Percentiles rank a stretch among this genome's conserved stretches.
These are phyloP conservation scores for Eleusine coracana DNA, from an alignment of 176 grass and related monocot genomes.

Conservation along the genomic window DNA sequence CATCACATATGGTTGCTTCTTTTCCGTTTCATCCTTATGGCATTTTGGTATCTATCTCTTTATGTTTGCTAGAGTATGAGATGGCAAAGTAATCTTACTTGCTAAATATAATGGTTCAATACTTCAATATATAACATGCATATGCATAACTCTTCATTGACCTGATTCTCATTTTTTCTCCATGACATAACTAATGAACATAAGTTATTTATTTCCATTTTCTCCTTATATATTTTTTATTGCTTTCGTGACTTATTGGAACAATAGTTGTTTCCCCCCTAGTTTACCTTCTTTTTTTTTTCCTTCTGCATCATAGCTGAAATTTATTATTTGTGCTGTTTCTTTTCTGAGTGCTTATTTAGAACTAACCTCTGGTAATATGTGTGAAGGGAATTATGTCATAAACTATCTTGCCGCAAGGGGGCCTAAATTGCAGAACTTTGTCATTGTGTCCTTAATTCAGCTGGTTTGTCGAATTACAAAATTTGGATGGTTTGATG, in stretches of 20 bases:
- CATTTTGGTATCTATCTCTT: conserved; percentile 46
- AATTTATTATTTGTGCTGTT: conserved; percentile 14
- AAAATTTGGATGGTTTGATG: conserved; percentile 99
- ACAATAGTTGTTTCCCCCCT: background rate
- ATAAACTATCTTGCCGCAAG: conserved; percentile 96
- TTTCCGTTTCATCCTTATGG: conserved; percentile 34
- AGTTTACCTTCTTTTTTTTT: background rate
- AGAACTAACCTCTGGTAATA: conserved; percentile 67
- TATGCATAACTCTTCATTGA: conserved; percentile 5
- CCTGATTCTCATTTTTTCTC: conserved; percentile 28
- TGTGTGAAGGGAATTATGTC: conserved; percentile 99
- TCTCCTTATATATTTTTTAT: background rate
- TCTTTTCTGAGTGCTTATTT: conserved; percentile 33
- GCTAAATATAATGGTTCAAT: conserved; percentile 18
- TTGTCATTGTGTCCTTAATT: conserved; percentile 92
- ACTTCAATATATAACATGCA: background rate
- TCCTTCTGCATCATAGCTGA: conserved; percentile 9
- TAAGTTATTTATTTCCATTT: conserved; percentile 14
- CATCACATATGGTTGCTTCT: conserved; percentile 40
- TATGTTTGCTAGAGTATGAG: conserved; percentile 17
- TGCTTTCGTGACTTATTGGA: background rate
- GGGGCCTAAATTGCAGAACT: conserved; percentile 95
- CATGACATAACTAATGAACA: background rate
- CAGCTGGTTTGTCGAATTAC: conserved; percentile 91
- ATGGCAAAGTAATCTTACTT: conserved; percentile 16